Percentiles rank a stretch among this genome's conserved stretches.
phyloP scores from a whole-genome alignment of 768 basidiomycete genomes.

The Auricularia sp. region DNA sequence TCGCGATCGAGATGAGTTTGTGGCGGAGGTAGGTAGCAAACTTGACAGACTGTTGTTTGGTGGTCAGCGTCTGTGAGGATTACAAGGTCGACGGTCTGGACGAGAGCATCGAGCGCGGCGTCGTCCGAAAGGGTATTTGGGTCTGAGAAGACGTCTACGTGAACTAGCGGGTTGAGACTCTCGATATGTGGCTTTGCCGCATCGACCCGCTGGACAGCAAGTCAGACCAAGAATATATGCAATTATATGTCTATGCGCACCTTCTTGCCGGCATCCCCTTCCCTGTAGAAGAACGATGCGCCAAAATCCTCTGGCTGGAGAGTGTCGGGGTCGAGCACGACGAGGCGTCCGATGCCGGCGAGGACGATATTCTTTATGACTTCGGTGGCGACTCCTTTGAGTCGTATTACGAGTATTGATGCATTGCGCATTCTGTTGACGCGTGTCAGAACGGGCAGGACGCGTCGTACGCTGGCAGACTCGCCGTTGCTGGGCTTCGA shows the following conservation, averaged over 20 bases:
- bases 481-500: constrained; percentile 93
- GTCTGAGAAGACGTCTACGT: constrained; percentile 56
- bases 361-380: constrained; percentile 96
- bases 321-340: constrained; percentile 68
- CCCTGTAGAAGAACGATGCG: constrained; percentile 86
- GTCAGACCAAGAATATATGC: no score
- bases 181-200: constrained; percentile 79
- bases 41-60: constrained; percentile 54
- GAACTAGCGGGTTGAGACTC: constrained; percentile 86
- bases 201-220: constrained; percentile 57
- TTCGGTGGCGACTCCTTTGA: constrained; percentile 83
- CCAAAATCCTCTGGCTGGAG: constrained; percentile 83
- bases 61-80: constrained; percentile 75
- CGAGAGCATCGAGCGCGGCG: constrained; percentile 44
- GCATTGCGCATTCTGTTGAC: constrained; percentile 80
- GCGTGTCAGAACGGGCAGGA: constrained; percentile 6
- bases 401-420: constrained; percentile 70
- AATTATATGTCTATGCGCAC: constrained; percentile 28
- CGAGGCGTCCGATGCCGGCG: constrained; percentile 84
- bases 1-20: constrained; percentile 7
- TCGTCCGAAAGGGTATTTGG: constrained; percentile 33
- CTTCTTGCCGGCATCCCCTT: constrained; percentile 85
- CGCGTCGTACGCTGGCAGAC: constrained; percentile 11
- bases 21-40: background rate
- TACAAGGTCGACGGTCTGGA: constrained; percentile 68